Base-by-base conservation (phyloP, 78 protist species). In the Tieghemostelium lacteum region DNA sequence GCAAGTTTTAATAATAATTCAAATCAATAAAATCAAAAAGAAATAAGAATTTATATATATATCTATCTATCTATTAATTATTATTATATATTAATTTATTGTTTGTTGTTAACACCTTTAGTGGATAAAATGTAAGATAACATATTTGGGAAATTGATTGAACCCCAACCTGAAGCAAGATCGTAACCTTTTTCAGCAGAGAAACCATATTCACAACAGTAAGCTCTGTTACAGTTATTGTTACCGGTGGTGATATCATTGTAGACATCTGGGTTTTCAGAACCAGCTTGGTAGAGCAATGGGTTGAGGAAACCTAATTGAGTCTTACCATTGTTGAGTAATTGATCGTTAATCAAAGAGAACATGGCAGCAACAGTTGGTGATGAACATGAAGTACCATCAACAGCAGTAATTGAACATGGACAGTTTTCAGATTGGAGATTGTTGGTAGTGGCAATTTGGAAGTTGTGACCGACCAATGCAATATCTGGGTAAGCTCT, bases 291-390 rank as follows among this genome's bases (percentile, higher is more conserved):
- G 75, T 95, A 95, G 36, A 95, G 75, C 64, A 87, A 40, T 40
- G 97, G 97, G 77, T 92, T 92, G 61, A 95, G 37, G 93, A 92
- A 88, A 50, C 97, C 97, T 5, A 95, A 86, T 66, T 78, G 54
- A 22, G 87, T 1, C 63, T 64, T 74, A 42, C 92, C 92, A 1
- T 33, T 29, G 49, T 49, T 22, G 29, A 93, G 31, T 8, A 91
- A 83, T 17, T 65, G 54, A 52, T 95, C 97, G 88, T 95, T 95
- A 63, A 95, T 75, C 20, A 85, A 55, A 0, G 97, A 37, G 42
- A 95, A 24, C 39, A 95, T 22, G 63, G 94, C 97, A 3, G 96
- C 94, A 14, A 86, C 72, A 3, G 94, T 61, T 36, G 97, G 97
- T 39, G 95, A 39, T 33, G 93, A 33, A 58, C 92, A 71, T 12